Percentiles rank a stretch among this genome's conserved stretches.
Evolutionary conservation across 2,329 filamentous ascomycete genomes (phyloP).

Genomic region (Zymoseptoria brevis): DNA sequence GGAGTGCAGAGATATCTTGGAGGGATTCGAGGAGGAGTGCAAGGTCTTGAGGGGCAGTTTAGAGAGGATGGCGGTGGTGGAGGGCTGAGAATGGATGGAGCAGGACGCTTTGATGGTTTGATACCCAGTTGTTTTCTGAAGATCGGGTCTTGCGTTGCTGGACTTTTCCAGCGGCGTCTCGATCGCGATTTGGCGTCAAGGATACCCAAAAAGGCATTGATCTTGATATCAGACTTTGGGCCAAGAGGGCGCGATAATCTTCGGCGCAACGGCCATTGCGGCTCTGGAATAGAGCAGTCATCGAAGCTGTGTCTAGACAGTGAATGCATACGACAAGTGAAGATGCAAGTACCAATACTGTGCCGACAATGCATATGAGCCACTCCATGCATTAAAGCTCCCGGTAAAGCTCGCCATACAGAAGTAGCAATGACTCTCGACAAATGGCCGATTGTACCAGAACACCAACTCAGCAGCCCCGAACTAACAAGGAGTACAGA

Average conservation of each 20-base stretch:
- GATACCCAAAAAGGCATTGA: background rate
- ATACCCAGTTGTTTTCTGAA: background rate
- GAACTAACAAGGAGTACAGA: too few relatives aligned
- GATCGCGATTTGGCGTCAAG: background rate
- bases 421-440: too few relatives aligned
- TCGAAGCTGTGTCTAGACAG: background rate
- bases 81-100: background rate
- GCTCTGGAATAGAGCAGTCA: background rate
- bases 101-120: background rate
- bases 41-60: conserved; percentile 59
- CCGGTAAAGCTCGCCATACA: too few relatives aligned
- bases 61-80: conserved; percentile 3
- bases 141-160: background rate
- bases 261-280: background rate
- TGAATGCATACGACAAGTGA: background rate
- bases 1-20: conserved; percentile 80
- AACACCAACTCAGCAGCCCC: too few relatives aligned
- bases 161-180: background rate
- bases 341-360: background rate
- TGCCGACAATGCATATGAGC: background rate
- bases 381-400: background rate
- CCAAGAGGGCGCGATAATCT: background rate
- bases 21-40: conserved; percentile 86
- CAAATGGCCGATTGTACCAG: too few relatives aligned
- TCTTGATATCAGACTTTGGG: background rate